Conservation (phyloP, 805 yeast species). For the Metschnikowia chrysomelidarum region DNA sequence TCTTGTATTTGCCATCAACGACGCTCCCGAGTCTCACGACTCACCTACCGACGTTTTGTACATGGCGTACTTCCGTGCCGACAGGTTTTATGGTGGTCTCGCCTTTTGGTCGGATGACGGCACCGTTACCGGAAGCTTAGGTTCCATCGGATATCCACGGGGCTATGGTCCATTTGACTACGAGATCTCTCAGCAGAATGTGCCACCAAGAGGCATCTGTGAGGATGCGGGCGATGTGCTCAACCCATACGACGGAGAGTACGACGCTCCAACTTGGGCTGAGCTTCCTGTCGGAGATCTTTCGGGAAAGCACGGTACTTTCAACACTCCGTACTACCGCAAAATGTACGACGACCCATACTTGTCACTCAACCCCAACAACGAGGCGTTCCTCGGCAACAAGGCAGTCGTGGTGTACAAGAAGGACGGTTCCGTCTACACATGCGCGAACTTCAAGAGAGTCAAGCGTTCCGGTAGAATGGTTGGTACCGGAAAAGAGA, state of each 20-base stretch:
- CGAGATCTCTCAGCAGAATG: constrained; percentile 60
- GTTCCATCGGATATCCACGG: constrained; percentile 63
- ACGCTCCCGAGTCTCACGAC: constrained; percentile 7
- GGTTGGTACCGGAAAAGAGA: too few species aligned
- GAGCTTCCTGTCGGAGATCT: constrained; percentile 70
- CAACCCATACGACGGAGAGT: constrained; percentile 55
- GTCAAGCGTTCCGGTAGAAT: too few species aligned
- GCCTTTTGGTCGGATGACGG: constrained; percentile 30
- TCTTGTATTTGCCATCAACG: not conserved
- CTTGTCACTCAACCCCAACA: constrained; percentile 52
- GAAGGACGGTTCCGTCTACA: too few species aligned
- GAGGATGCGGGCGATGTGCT: constrained; percentile 52
- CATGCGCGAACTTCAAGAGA: too few species aligned
- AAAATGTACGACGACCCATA: constrained; percentile 60
- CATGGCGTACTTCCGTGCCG: constrained; percentile 1
- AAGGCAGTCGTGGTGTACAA: constrained; percentile 2
- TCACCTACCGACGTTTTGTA: constrained; percentile 1
- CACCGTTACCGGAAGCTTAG: constrained; percentile 61
- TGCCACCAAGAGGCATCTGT: constrained; percentile 51
- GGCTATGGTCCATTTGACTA: constrained; percentile 65
- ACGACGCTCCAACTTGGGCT: constrained; percentile 48
- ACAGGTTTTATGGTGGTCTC: constrained; percentile 14
- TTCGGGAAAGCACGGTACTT: constrained; percentile 73
- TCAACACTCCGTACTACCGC: constrained; percentile 66
- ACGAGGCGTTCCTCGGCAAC: constrained; percentile 4